Conservation (phyloP, 2,329 filamentous ascomycete species). For the Bimuria novae-zelandiae region DNA sequence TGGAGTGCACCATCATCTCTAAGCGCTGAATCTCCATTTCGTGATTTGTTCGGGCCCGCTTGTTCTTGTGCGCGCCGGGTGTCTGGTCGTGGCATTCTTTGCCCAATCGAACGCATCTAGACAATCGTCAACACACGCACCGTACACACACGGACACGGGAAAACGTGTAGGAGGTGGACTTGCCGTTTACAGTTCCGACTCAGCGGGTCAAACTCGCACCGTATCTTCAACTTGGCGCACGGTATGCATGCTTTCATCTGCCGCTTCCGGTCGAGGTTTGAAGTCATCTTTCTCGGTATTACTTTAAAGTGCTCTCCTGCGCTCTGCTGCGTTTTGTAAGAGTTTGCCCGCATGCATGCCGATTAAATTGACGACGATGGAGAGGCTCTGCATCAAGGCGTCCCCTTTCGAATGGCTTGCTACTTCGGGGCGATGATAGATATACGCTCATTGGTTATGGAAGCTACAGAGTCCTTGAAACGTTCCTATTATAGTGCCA, state of each 20-base stretch:
- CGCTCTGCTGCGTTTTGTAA: too few relatives aligned
- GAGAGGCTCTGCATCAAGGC: too few relatives aligned
- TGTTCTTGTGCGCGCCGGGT: slow-evolving; percentile 8
- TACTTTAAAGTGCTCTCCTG: background rate
- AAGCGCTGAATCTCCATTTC: slow-evolving; percentile 2
- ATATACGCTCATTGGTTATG: too few relatives aligned
- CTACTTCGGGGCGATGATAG: too few relatives aligned
- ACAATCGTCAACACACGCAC: background rate
- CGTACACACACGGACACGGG: slow-evolving; percentile 4
- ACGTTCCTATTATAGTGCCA: too few relatives aligned
- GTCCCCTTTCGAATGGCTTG: too few relatives aligned
- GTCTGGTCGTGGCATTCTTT: slow-evolving; percentile 9
- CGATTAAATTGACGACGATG: too few relatives aligned
- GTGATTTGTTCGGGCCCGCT: background rate
- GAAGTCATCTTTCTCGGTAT: background rate
- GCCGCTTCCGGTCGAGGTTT: background rate
- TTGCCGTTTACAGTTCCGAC: slow-evolving; percentile 9
- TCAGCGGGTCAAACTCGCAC: background rate
- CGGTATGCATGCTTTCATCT: slow-evolving; percentile 10
- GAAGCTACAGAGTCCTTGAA: too few relatives aligned
- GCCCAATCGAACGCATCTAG: slow-evolving; percentile 9
- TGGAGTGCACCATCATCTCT: slow-evolving; percentile 13
- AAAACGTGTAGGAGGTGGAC: background rate
- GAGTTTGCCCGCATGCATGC: too few relatives aligned
- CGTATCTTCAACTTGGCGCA: slow-evolving; percentile 11